A percentile compares a stretch with the other conserved stretches of the same genome.
These are phyloP conservation scores for Claviceps fusiformis DNA, from an alignment of 2,329 filamentous ascomycete genomes.

Conservation along the genomic window DNA sequence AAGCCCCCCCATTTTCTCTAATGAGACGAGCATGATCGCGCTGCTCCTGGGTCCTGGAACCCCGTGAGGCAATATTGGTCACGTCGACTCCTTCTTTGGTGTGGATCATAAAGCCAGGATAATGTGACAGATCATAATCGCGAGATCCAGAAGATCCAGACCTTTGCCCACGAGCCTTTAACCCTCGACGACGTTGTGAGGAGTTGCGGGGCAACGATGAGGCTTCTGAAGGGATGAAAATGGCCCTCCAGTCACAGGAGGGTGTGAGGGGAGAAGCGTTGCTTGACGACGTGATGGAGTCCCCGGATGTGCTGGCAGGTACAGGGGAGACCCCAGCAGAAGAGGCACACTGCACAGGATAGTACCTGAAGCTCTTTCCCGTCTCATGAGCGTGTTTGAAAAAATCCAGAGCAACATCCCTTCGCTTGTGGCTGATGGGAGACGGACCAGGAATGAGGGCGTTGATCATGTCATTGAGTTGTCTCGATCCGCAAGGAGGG, in stretches of 20 bases:
- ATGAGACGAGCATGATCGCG: slow-evolving; percentile 53
- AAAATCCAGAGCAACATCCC: slow-evolving; percentile 45
- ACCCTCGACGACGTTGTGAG: slow-evolving; percentile 12
- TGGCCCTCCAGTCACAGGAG: slow-evolving; percentile 31
- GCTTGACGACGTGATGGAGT: slow-evolving; percentile 34
- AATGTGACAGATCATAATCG: slow-evolving; percentile 32
- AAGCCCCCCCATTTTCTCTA: slow-evolving; percentile 56
- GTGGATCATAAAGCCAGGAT: slow-evolving; percentile 54
- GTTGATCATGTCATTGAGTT: slow-evolving; percentile 48
- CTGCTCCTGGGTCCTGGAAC: slow-evolving; percentile 55
- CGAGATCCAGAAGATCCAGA: slow-evolving; percentile 18
- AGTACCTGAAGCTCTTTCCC: slow-evolving; percentile 48
- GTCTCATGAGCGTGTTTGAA: slow-evolving; percentile 38
- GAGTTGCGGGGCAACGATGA: slow-evolving; percentile 19
- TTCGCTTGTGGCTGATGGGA: slow-evolving; percentile 44
- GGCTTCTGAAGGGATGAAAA: slow-evolving; percentile 9
- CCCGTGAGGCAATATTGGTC: slow-evolving; percentile 47
- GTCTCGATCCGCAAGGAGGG: slow-evolving; percentile 47
- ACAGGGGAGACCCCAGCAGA: slow-evolving; percentile 28
- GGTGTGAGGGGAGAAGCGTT: slow-evolving; percentile 36
- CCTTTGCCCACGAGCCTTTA: slow-evolving; percentile 12
- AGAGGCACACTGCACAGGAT: slow-evolving; percentile 30
- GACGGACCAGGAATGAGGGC: slow-evolving; percentile 40
- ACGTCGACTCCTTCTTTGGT: slow-evolving; percentile 50
- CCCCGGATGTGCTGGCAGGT: slow-evolving; percentile 25